Conservation (phyloP, 495 filamentous ascomycete species). For the Hypoxylon trugodes region DNA sequence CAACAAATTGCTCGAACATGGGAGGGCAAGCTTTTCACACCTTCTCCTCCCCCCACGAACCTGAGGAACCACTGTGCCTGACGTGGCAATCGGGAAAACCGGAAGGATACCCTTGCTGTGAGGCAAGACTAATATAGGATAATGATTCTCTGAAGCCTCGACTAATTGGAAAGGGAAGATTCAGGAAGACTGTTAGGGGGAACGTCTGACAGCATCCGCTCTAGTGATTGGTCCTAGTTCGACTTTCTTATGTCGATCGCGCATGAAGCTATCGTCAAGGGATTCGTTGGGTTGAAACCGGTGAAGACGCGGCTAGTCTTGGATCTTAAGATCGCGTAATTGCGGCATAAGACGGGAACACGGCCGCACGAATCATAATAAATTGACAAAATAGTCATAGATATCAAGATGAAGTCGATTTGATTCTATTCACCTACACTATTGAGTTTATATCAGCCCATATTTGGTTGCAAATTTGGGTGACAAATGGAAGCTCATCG, state of each 20-base stretch:
- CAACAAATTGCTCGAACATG: constrained; percentile 5
- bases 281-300: constrained; percentile 25
- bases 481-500: no score
- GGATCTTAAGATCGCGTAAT: constrained; percentile 5
- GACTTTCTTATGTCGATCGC: constrained; percentile 5
- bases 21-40: constrained; percentile 3
- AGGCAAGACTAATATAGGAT: constrained; percentile 29
- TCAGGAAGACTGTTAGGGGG: constrained; percentile 25
- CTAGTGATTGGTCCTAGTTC: constrained; percentile 14
- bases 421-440: background rate
- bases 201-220: background rate
- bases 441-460: background rate
- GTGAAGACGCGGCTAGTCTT: constrained; percentile 3
- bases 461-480: no score
- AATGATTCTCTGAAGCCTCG: constrained; percentile 13
- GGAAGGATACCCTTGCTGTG: constrained; percentile 22
- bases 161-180: constrained; percentile 24
- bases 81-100: constrained; percentile 33
- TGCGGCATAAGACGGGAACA: constrained; percentile 14
- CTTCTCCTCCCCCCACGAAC: constrained; percentile 27
- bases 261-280: constrained; percentile 27
- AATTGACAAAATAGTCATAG: background rate
- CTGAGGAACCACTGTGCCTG: constrained; percentile 17
- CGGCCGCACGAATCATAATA: constrained; percentile 5
- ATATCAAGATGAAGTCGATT: background rate